phyloP scores from a whole-genome alignment of 306 rosid species.

The Hylodesmum podocarpum region DNA sequence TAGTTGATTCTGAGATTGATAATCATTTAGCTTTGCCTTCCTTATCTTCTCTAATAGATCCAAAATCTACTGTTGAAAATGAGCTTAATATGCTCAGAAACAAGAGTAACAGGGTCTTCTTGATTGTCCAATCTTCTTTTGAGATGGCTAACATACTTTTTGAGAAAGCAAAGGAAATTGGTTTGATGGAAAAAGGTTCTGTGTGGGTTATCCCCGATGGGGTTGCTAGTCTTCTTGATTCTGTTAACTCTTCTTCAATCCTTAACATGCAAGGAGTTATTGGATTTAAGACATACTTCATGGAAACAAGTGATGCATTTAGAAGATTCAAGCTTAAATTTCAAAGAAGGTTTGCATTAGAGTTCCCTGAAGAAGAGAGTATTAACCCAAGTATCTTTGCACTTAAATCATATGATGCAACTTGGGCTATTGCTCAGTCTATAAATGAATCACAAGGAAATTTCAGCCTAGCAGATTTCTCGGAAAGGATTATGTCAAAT shows the following conservation, averaged over 20 bases:
- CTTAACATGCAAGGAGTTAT: constrained; percentile 55
- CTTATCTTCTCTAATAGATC: constrained; percentile 37
- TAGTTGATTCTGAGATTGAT: constrained; percentile 41
- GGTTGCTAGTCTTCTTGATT: constrained; percentile 47
- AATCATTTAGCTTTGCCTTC: constrained; percentile 30
- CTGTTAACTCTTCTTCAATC: constrained; percentile 42
- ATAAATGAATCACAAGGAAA: constrained; percentile 27
- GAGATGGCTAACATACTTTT: constrained; percentile 41
- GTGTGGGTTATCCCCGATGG: constrained; percentile 58
- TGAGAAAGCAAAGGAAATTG: constrained; percentile 47
- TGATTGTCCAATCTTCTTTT: constrained; percentile 51
- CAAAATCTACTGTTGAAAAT: constrained; percentile 22
- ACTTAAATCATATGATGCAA: constrained; percentile 58
- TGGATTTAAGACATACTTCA: constrained; percentile 47
- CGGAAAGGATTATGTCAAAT: too few species aligned
- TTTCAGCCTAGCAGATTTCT: constrained; percentile 1
- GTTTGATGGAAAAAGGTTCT: constrained; percentile 59
- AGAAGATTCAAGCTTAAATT: constrained; percentile 44
- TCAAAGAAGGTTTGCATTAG: constrained; percentile 31
- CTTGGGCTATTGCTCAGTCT: constrained; percentile 31
- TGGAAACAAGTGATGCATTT: constrained; percentile 23
- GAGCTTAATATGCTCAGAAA: constrained; percentile 41
- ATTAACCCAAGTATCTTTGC: constrained; percentile 55
- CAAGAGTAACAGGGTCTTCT: constrained; percentile 47
- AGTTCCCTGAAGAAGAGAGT: constrained; percentile 54